Conservation (phyloP, 306 rosid species). For the Pyrus betulifolia region DNA sequence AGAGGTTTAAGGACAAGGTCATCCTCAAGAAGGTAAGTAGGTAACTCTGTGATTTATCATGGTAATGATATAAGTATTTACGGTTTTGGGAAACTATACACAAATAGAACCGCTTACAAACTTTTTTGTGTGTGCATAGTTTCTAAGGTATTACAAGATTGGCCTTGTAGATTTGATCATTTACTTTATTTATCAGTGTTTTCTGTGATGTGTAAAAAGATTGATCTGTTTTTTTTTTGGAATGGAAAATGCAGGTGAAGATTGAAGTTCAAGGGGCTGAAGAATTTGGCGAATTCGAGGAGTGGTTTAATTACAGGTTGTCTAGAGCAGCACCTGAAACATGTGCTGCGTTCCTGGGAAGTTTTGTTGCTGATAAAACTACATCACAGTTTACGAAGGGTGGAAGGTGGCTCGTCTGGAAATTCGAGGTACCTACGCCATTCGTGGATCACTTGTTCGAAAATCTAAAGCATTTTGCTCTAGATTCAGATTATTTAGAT, state of each 20-base stretch:
- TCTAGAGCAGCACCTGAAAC: slow-evolving; percentile 99
- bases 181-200: neutral
- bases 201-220: neutral
- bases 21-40: slow-evolving; percentile 76
- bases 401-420: slow-evolving; percentile 99
- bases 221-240: slow-evolving; percentile 3
- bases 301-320: slow-evolving; percentile 89
- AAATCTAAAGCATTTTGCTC: neutral
- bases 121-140: too few species aligned
- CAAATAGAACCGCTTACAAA: neutral
- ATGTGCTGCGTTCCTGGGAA: slow-evolving; percentile 88
- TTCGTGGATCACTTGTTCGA: neutral
- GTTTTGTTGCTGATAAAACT: slow-evolving; percentile 71
- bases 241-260: slow-evolving; percentile 58
- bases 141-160: too few species aligned
- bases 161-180: neutral
- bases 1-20: slow-evolving; percentile 63
- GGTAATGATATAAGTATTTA: too few species aligned
- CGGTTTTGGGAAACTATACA: neutral
- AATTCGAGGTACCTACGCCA: slow-evolving; percentile 65
- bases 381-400: slow-evolving; percentile 61
- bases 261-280: slow-evolving; percentile 68
- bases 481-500: neutral
- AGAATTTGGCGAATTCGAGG: slow-evolving; percentile 77
- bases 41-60: neutral